Base-by-base conservation (phyloP, 169 alveolate species). In the Cryptosporidium parvum region DNA sequence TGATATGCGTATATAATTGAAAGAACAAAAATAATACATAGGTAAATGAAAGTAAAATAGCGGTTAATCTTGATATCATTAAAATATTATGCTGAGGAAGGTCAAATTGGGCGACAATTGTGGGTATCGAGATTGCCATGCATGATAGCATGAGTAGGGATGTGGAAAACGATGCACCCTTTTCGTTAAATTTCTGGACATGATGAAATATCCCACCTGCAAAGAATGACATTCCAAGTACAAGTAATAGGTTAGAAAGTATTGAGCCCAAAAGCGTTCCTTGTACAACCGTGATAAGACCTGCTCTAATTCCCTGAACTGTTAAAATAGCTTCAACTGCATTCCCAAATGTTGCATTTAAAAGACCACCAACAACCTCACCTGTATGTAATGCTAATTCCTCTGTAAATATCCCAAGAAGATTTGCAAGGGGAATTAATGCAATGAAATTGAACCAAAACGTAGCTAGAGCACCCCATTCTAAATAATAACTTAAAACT, bases 341-440 rank as follows among this genome's bases (percentile, higher is more conserved):
- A 91, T 96, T 96, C 44, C 98, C 98, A 85, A 95, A 95, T 5
- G 97, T 94, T 18, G 97, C 97, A 75, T 95, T 95, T 85, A 95
- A 69, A 70, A 95, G 93, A 3, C 97, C 97, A 14, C 97, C 97
- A 33, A 92, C 85, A 29, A 93, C 93, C 70, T 92, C 97, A 85
- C 97, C 96, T 26, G 96, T 93, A 86, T 94, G 96, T 23, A 94
- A 85, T 37, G 97, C 95, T 73, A 95, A 80, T 85, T 94, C 97
- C 86, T 94, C 97, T 7, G 97, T 95, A 69, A 94, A 94, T 33
- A 86, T 85, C 1, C 97, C 97, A 85, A 95, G 93, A n/a, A 94
- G 87, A 18, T 93, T 91, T n/a, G 97, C 93, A 45, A 95, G 92
- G 1, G 97, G 97, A 69, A 95, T 91, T 65, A 95, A 84, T 0